Base-by-base conservation (phyloP, 2,329 filamentous ascomycete genomes). In the Chaetothyriales sp. region DNA sequence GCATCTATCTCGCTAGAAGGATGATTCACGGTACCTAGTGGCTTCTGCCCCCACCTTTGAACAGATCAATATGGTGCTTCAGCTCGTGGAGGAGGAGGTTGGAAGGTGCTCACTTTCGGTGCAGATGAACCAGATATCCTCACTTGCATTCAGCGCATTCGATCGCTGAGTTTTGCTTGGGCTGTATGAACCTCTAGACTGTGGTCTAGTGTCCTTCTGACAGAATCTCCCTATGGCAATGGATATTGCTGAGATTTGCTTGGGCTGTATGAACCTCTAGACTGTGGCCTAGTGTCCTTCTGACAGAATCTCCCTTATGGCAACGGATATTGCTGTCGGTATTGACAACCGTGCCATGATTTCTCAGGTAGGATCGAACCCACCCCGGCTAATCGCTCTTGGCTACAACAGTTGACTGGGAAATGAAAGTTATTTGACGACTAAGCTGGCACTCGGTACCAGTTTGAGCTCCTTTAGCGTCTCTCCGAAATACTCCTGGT, bases 381-480 rank as follows among this genome's bases (percentile, higher is more conserved):
- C 28, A 29, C 28, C 5, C 5, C 28, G 28, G 28, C 29, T 8
- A 33, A 33, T 33, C 5, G 29, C 10, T 33, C 29, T 9, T 9
- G 29, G 29, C 9, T 9, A 8, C 29, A 33, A 13, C 10, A 40
- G 33, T 15, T 15, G 33, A 1, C 15, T 1, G 49, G 46, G 51
- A 50, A 52, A 29, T 18, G 43, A 46, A 44, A 37, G 59, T 54
- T 55, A 78, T 63, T 73, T 69, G 51, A 94, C 81, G 62, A 94
- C 82, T 60, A 98, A 72, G 46, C 87, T 89, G n/a, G 89, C 89
- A 56, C 87, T 95, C 5, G 92, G 92, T 2, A 90, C 82, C 55
- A 95, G 70, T 0, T 89, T 90, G 15, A 90, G 85, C 69, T 98
- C 92, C 71, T 94, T 94, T 51, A 98, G 70, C 4, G 89, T 92